phyloP scores from a whole-genome alignment of 176 grass and related monocot species.

The Oryza punctata region DNA sequence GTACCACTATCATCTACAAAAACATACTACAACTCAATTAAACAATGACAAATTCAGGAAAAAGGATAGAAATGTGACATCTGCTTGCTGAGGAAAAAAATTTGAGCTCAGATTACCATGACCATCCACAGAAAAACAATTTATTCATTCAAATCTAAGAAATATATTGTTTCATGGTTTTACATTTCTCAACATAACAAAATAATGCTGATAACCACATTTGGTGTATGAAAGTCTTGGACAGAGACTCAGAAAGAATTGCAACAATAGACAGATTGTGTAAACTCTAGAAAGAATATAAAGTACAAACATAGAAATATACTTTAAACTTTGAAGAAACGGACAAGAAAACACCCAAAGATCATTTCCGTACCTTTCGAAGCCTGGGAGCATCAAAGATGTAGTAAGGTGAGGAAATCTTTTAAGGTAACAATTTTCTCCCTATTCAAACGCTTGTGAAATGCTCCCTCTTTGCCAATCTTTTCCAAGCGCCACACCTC shows the following conservation, averaged over 20 bases:
- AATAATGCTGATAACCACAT: background rate
- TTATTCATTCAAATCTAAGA: background rate
- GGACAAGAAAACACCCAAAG: conserved; percentile 1
- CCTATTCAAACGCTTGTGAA: conserved; percentile 83
- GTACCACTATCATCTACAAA: conserved; percentile 18
- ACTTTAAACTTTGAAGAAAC: conserved; percentile 9
- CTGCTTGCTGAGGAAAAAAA: background rate
- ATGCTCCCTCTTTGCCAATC: conserved; percentile 95
- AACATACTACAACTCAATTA: conserved; percentile 9
- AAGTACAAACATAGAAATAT: conserved; percentile 11
- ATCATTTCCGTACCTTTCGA: conserved; percentile 60
- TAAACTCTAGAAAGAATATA: conserved; percentile 13
- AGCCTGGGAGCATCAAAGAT: conserved; percentile 65
- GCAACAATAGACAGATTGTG: background rate
- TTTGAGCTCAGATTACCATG: conserved; percentile 6
- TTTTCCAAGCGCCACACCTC: conserved; percentile 96
- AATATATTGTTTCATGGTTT: background rate
- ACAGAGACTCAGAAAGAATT: background rate
- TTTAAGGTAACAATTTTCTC: conserved; percentile 78
- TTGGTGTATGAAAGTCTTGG: background rate
- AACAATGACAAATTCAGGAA: background rate
- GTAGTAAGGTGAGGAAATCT: conserved; percentile 75
- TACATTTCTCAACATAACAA: background rate
- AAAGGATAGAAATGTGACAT: background rate
- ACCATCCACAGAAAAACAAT: background rate